Percentiles rank a stretch among this genome's conserved stretches.
These are phyloP conservation scores for Earliella scabrosa DNA, from an alignment of 1,284 basidiomycete genomes.

Conservation along the genomic window DNA sequence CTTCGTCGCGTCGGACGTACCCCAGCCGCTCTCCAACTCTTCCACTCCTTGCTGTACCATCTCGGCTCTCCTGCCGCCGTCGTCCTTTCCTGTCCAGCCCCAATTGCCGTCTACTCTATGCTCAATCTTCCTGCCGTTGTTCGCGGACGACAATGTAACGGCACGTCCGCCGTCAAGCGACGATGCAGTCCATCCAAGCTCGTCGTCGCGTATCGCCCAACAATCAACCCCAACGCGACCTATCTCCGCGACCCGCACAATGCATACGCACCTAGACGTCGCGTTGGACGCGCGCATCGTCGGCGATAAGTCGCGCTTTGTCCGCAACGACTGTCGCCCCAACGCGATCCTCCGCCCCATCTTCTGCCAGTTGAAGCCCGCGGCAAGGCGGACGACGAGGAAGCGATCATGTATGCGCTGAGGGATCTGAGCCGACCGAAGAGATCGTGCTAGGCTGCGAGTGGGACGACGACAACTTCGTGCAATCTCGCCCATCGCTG, in stretches of 20 bases:
- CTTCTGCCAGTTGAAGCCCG: conserved; percentile 50
- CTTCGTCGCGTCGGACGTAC: conserved; percentile 70
- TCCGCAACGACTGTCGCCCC: conserved; percentile 85
- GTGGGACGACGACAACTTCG: conserved; percentile 92
- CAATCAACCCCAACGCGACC: conserved; percentile 60
- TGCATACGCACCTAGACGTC: conserved; percentile 75
- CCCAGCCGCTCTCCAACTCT: conserved; percentile 42
- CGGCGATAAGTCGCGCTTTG: conserved; percentile 79
- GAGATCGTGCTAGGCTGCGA: conserved; percentile 95
- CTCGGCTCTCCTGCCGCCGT: conserved; percentile 37
- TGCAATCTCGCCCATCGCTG: conserved; percentile 81
- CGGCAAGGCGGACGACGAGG: conserved; percentile 27
- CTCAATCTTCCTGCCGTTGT: conserved; percentile 42
- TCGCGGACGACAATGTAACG: conserved; percentile 40
- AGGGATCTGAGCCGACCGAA: conserved; percentile 78
- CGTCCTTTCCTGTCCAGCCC: conserved; percentile 29
- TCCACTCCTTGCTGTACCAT: conserved; percentile 36
- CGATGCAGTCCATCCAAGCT: conserved; percentile 50
- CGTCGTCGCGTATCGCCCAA: conserved; percentile 60
- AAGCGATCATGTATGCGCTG: conserved; percentile 78
- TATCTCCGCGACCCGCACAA: conserved; percentile 74
- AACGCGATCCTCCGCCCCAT: conserved; percentile 88
- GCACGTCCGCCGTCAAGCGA: conserved; percentile 57
- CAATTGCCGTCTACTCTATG: conserved; percentile 39
- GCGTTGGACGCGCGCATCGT: conserved; percentile 84